Percentiles rank a stretch among this genome's conserved stretches.
Conservation (phyloP, 148 eudicot species). For the Persicaria maculosa region DNA sequence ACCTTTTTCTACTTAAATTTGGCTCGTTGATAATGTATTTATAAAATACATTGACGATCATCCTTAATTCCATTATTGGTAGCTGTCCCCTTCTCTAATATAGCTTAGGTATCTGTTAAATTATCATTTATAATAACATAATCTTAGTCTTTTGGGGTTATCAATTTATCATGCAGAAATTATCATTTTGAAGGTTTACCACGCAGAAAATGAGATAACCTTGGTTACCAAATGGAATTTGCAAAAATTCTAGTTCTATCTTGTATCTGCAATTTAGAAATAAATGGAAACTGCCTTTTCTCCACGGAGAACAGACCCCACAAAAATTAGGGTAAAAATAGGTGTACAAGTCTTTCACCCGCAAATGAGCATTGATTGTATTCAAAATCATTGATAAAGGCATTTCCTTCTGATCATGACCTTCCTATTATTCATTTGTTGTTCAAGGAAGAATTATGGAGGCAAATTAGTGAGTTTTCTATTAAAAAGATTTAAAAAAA, state of each 20-base stretch:
- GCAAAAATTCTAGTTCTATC: not conserved
- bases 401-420: not conserved
- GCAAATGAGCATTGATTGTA: not conserved
- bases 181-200: no score
- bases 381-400: not conserved
- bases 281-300: not conserved
- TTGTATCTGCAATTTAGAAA: not conserved
- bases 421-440: not conserved
- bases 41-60: no score
- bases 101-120: no score
- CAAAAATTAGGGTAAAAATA: not conserved
- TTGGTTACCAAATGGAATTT: no score
- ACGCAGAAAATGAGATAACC: no score
- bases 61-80: no score
- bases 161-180: no score
- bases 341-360: not conserved
- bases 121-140: no score
- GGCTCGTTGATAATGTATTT: no score
- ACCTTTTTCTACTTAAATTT: no score
- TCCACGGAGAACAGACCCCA: not conserved
- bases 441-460: no score
- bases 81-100: not conserved
- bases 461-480: not conserved
- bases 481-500: not conserved
- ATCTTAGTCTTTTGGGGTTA: no score